These are phyloP conservation scores for Penicillium sp. DNA, from an alignment of 2,329 filamentous ascomycete genomes.

Conservation along the genomic window DNA sequence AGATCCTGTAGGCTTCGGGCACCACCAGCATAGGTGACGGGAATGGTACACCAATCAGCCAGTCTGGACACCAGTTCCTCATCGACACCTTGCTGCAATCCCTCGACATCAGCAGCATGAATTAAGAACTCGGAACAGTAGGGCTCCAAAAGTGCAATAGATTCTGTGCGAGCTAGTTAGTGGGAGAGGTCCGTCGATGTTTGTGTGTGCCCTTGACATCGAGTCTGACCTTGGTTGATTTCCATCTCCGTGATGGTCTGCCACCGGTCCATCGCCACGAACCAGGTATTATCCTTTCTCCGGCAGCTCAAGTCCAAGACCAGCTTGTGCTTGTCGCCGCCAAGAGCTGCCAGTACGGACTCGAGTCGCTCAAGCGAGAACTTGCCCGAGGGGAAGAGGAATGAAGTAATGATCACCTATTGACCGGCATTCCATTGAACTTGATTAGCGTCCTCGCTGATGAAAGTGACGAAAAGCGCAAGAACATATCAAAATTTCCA, in stretches of 20 bases:
- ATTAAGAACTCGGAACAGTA: slow-evolving; percentile 97
- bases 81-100: slow-evolving; percentile 87
- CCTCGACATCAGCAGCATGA: slow-evolving; percentile 95
- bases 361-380: slow-evolving; percentile 79
- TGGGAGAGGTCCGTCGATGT: not conserved
- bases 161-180: slow-evolving; percentile 58
- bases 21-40: slow-evolving; percentile 96
- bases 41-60: slow-evolving; percentile 84
- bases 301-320: slow-evolving; percentile 96
- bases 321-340: slow-evolving; percentile 73
- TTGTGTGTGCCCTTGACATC: not conserved
- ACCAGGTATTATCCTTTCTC: slow-evolving; percentile 75
- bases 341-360: slow-evolving; percentile 71
- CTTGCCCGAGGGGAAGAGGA: slow-evolving; percentile 79
- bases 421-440: slow-evolving; percentile 20
- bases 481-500: not conserved
- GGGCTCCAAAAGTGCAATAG: slow-evolving; percentile 77
- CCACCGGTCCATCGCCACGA: slow-evolving; percentile 99
- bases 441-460: slow-evolving; percentile 22
- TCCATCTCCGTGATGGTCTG: slow-evolving; percentile 97
- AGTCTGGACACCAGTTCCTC: slow-evolving; percentile 76
- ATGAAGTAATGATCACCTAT: slow-evolving; percentile 97
- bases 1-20: slow-evolving; percentile 80
- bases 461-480: slow-evolving; percentile 12
- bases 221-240: slow-evolving; percentile 71